Conservation (phyloP, 768 basidiomycete genomes). For the Symmetrospora coprosmae region DNA sequence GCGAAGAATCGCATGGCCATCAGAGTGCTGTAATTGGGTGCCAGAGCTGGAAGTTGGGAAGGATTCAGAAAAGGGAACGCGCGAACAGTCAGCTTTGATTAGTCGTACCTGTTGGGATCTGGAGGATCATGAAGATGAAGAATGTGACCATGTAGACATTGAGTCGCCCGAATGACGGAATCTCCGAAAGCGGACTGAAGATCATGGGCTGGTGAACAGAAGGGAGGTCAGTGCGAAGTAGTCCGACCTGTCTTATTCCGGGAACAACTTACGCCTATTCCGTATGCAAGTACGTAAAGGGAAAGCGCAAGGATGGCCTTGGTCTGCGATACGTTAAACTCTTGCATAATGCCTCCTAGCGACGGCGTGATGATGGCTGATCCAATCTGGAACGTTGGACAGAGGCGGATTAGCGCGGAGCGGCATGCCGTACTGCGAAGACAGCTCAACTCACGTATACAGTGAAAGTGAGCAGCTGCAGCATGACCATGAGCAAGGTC, state of each 20-base stretch:
- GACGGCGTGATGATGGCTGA: slow-evolving; percentile 17
- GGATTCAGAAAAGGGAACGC: background rate
- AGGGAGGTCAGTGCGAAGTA: background rate
- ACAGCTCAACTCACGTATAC: slow-evolving; percentile 1
- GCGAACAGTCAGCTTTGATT: too few species aligned
- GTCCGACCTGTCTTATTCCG: too few species aligned
- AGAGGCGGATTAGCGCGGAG: background rate
- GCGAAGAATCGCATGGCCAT: slow-evolving; percentile 36
- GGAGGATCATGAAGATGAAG: slow-evolving; percentile 33
- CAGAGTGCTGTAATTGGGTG: slow-evolving; percentile 35
- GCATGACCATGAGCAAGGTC: slow-evolving; percentile 21
- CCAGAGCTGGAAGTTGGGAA: slow-evolving; percentile 24
- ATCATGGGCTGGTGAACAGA: slow-evolving; percentile 1
- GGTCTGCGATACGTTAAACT: slow-evolving; percentile 22
- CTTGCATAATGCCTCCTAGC: slow-evolving; percentile 24
- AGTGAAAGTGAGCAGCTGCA: slow-evolving; percentile 26
- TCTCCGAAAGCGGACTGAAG: slow-evolving; percentile 32
- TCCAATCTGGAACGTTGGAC: background rate
- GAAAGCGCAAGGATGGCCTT: slow-evolving; percentile 35
- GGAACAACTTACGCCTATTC: slow-evolving; percentile 29
- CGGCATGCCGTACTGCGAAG: background rate
- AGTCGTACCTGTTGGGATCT: slow-evolving; percentile 37
- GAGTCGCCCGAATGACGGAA: slow-evolving; percentile 36
- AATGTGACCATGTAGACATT: slow-evolving; percentile 36
- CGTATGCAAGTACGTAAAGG: slow-evolving; percentile 38